Percentiles rank a stretch among this genome's conserved stretches.
Evolutionary conservation across 768 basidiomycete species (phyloP).

Genomic region (Mycena epipterygia): DNA sequence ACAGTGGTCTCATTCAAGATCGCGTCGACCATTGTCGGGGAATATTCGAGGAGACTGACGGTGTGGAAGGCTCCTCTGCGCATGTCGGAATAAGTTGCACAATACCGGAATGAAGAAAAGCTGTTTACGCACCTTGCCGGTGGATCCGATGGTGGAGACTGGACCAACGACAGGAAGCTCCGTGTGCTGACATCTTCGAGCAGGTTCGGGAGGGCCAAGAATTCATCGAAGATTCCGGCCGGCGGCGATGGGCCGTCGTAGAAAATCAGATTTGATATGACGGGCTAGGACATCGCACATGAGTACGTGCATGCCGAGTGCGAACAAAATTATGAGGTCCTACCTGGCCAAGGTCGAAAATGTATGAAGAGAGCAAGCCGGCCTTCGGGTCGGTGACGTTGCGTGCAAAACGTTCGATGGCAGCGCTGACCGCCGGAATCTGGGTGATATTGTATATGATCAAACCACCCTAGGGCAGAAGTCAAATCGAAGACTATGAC

Average conservation of each 20-base stretch:
- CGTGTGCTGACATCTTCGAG: constrained; percentile 55
- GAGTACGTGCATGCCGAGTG: not conserved
- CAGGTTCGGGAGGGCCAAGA: constrained; percentile 58
- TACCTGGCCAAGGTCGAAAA: constrained; percentile 54
- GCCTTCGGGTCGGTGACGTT: constrained; percentile 67
- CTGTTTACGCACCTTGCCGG: not conserved
- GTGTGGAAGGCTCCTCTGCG: constrained; percentile 56
- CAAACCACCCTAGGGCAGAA: constrained; percentile 63
- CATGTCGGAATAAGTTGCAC: no score
- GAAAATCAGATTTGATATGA: constrained; percentile 59
- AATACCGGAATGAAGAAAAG: not conserved
- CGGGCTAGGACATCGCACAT: constrained; percentile 13
- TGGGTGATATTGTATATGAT: constrained; percentile 46
- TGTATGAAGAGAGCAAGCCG: constrained; percentile 61
- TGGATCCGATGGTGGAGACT: constrained; percentile 51
- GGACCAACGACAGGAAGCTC: constrained; percentile 57
- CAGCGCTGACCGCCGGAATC: constrained; percentile 46
- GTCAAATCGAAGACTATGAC: not conserved
- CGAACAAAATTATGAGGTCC: constrained; percentile 37
- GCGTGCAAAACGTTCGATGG: constrained; percentile 55
- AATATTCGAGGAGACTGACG: constrained; percentile 55
- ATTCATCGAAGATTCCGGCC: constrained; percentile 64
- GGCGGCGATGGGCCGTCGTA: constrained; percentile 70
- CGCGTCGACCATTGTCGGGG: constrained; percentile 52
- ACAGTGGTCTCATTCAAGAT: constrained; percentile 60